Evolutionary conservation across 768 basidiomycete species (phyloP).

Genomic region (Imleria badia): DNA sequence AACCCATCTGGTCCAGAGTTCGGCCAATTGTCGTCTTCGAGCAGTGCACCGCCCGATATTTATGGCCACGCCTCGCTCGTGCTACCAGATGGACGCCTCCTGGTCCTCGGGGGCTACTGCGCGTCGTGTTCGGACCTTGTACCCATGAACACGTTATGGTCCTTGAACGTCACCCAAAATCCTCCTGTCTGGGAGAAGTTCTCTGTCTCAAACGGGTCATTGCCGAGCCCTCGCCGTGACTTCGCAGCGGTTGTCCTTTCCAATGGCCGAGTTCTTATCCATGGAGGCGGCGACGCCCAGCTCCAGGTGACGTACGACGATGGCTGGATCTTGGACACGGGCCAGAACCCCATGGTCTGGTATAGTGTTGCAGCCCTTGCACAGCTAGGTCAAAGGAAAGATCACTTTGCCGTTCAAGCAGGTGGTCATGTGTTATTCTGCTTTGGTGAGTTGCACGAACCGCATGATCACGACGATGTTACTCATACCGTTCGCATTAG

Average conservation of each 20-base stretch:
- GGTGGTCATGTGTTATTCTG: conserved; percentile 70
- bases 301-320: conserved; percentile 56
- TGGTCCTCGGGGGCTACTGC: conserved; percentile 75
- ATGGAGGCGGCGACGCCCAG: conserved; percentile 69
- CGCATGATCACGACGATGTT: not conserved
- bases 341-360: conserved; percentile 61
- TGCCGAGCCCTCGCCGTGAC: conserved; percentile 60
- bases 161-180: conserved; percentile 54
- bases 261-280: conserved; percentile 62
- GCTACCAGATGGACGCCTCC: conserved; percentile 63
- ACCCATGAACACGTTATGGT: conserved; percentile 60
- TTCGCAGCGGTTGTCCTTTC: conserved; percentile 56
- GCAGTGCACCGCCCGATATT: conserved; percentile 60
- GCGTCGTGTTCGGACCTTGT: conserved; percentile 47
- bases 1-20: conserved; percentile 51
- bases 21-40: conserved; percentile 47
- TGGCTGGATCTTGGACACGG: conserved; percentile 71
- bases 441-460: conserved; percentile 56
- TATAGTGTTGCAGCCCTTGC: conserved; percentile 46
- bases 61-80: conserved; percentile 72
- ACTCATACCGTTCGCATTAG: conserved; percentile 24
- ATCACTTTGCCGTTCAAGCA: conserved; percentile 69
- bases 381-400: conserved; percentile 61
- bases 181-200: conserved; percentile 50
- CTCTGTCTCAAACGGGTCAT: conserved; percentile 35